Conservation (phyloP, 2,329 filamentous ascomycete genomes). For the Ophiosphaerella korrae region DNA sequence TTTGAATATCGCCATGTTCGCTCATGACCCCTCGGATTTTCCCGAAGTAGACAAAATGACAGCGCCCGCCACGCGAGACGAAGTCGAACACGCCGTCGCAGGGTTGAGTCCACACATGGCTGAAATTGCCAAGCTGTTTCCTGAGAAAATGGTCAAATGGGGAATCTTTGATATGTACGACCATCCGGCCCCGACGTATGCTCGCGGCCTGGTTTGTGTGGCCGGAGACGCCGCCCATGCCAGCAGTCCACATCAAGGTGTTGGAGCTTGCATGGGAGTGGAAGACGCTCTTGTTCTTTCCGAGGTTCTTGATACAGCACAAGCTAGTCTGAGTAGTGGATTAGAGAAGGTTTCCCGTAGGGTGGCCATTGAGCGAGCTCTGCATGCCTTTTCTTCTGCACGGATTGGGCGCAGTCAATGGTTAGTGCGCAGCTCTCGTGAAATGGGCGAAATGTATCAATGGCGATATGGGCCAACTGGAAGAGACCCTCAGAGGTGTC, state of each 20-base stretch:
- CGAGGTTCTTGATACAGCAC: not conserved
- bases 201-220: not conserved
- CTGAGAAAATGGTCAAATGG: not conserved
- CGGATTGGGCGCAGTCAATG: no score
- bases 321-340: no score
- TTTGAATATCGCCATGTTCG: not conserved
- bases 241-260: not conserved
- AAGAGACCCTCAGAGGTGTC: no score
- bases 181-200: not conserved
- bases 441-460: no score
- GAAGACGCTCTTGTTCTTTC: not conserved
- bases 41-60: not conserved
- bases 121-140: not conserved
- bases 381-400: no score
- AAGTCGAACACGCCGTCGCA: not conserved
- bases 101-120: not conserved
- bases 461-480: no score
- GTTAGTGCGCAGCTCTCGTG: no score
- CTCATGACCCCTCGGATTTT: not conserved
- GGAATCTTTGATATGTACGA: not conserved
- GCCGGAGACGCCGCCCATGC: not conserved
- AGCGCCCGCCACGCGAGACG: not conserved
- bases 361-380: no score
- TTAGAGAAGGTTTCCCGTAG: no score
- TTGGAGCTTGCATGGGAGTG: not conserved